Evolutionary conservation across 2,329 filamentous ascomycete species (phyloP).

Genomic region (Epichloe amarillans): DNA sequence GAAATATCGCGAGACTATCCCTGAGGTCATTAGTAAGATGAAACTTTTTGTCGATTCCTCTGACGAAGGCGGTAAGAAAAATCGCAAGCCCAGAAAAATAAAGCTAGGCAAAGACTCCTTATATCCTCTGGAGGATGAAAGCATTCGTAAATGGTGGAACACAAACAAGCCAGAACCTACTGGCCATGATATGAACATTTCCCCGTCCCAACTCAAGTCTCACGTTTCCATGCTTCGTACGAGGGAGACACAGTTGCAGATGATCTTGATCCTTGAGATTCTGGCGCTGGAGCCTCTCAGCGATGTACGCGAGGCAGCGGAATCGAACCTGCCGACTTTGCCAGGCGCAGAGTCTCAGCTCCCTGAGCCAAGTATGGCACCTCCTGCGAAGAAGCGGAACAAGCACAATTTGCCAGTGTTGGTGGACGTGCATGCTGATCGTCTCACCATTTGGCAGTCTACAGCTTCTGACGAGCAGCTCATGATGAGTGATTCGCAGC

Average conservation of each 20-base stretch:
- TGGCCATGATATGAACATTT: conserved; percentile 33
- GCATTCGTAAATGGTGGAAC: conserved; percentile 60
- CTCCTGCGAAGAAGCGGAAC: conserved; percentile 38
- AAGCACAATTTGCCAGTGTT: conserved; percentile 52
- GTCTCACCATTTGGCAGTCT: conserved; percentile 74
- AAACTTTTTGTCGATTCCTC: conserved; percentile 43
- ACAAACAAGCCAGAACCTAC: conserved; percentile 37
- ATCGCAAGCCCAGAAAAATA: conserved; percentile 46
- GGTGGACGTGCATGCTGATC: conserved; percentile 62
- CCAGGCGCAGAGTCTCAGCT: conserved; percentile 20
- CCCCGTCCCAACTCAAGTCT: conserved; percentile 42
- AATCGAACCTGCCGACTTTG: conserved; percentile 33
- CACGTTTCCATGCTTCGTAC: conserved; percentile 54
- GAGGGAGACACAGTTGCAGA: conserved; percentile 67
- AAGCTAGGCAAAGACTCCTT: conserved; percentile 56
- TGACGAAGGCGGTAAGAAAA: conserved; percentile 32
- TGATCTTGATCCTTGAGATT: conserved; percentile 68
- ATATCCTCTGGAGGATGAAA: conserved; percentile 51
- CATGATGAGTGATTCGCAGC: conserved; percentile 35
- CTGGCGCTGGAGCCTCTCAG: conserved; percentile 51
- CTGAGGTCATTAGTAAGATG: conserved; percentile 44
- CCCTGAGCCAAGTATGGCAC: conserved; percentile 16
- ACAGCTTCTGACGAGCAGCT: conserved; percentile 48
- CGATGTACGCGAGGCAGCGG: conserved; percentile 25
- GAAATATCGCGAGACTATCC: conserved; percentile 63